These are phyloP conservation scores for Xylariaceae sp. DNA, from an alignment of 2,329 filamentous ascomycete species.

Conservation along the genomic window DNA sequence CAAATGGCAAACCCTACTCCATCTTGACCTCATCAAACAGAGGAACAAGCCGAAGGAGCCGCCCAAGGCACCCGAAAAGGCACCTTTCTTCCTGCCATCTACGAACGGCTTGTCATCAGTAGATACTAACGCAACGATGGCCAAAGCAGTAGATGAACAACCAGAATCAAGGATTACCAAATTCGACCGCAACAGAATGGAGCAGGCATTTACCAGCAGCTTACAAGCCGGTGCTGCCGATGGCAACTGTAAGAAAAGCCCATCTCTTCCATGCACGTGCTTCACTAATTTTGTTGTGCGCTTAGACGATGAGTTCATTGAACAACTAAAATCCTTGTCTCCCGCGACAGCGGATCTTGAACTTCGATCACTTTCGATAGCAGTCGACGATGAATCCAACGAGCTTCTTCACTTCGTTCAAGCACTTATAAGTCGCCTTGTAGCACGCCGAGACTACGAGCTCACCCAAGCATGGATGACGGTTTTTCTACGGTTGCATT, in stretches of 20 bases:
- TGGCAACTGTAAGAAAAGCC: constrained; percentile 54
- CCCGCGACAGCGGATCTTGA: constrained; percentile 88
- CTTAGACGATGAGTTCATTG: constrained; percentile 62
- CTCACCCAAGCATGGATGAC: constrained; percentile 96
- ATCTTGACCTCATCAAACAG: constrained; percentile 87
- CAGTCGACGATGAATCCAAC: constrained; percentile 45
- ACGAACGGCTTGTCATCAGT: constrained; percentile 35
- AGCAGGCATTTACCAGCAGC: constrained; percentile 55
- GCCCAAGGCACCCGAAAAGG: constrained; percentile 87
- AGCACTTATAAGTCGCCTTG: constrained; percentile 70
- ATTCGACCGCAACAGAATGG: constrained; percentile 54
- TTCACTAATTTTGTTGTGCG: constrained; percentile 6
- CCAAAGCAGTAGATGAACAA: constrained; percentile 22
- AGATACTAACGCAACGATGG: constrained; percentile 22
- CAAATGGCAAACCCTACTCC: constrained; percentile 89
- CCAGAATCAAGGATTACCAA: constrained; percentile 62
- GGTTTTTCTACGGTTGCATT: constrained; percentile 81
- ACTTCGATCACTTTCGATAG: constrained; percentile 68
- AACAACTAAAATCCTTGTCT: constrained; percentile 73
- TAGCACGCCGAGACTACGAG: constrained; percentile 77
- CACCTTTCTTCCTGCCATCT: constrained; percentile 88
- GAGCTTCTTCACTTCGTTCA: constrained; percentile 77
- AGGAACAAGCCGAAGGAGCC: constrained; percentile 92
- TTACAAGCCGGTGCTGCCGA: constrained; percentile 49
- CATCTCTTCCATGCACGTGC: background rate